Percentiles rank a stretch among this genome's conserved stretches.
phyloP scores from a whole-genome alignment of 2,329 filamentous ascomycete species.

The Coniochaeta prunicola region DNA sequence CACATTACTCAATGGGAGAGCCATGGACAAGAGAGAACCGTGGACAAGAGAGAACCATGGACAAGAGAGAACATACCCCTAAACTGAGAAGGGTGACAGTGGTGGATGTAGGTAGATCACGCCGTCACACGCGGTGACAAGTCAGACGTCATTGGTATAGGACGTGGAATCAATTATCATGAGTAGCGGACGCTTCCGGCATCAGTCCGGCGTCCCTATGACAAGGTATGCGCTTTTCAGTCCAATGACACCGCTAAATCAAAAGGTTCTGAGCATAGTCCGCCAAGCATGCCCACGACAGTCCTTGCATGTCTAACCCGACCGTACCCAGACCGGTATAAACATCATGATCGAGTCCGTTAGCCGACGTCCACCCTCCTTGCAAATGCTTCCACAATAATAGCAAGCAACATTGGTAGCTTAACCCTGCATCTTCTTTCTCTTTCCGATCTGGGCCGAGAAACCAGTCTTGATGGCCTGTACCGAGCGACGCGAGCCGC shows the following conservation, averaged over 20 bases:
- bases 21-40: too few species aligned
- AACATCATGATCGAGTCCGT: background rate
- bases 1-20: too few species aligned
- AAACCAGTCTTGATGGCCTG: conserved; percentile 99
- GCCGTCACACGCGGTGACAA: too few species aligned
- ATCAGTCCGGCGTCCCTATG: background rate
- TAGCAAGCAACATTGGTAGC: conserved; percentile 1
- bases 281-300: background rate
- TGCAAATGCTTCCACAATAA: background rate
- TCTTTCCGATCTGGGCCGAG: conserved; percentile 98
- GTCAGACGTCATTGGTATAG: too few species aligned
- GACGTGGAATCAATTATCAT: background rate
- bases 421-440: conserved; percentile 85
- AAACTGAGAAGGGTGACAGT: too few species aligned
- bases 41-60: too few species aligned
- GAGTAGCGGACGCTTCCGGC: background rate
- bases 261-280: background rate
- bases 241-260: background rate
- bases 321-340: background rate
- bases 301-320: background rate
- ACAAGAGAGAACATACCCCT: too few species aligned
- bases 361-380: background rate
- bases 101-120: too few species aligned
- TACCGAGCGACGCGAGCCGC: conserved; percentile 76
- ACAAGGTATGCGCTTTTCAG: background rate